Percentiles rank a stretch among this genome's conserved stretches.
Conservation (phyloP, 306 rosid genomes). For the Casuarina equisetifolia region DNA sequence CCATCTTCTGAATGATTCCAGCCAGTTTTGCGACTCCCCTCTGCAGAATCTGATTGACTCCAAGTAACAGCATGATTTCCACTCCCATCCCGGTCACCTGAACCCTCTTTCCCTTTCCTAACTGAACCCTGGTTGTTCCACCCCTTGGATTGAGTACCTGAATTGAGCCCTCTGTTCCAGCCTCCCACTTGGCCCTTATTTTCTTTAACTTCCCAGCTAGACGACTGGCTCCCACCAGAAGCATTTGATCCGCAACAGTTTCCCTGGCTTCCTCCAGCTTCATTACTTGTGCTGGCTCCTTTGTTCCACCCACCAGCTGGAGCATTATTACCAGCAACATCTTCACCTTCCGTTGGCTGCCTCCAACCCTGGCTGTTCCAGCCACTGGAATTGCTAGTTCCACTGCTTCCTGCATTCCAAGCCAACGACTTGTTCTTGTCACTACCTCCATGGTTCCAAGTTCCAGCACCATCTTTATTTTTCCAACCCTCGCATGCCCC, state of each 20-base stretch:
- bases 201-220: conserved; percentile 33
- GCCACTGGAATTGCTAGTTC: conserved; percentile 27
- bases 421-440: conserved; percentile 35
- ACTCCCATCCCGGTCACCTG: conserved; percentile 14
- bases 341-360: conserved; percentile 26
- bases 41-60: conserved; percentile 38
- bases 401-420: conserved; percentile 39
- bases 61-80: conserved; percentile 16
- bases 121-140: conserved; percentile 24
- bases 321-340: background rate
- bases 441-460: conserved; percentile 41
- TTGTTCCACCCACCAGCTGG: conserved; percentile 29
- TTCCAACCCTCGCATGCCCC: conserved; percentile 49
- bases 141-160: conserved; percentile 13
- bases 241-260: conserved; percentile 31
- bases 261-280: conserved; percentile 11
- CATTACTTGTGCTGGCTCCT: conserved; percentile 12
- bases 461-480: conserved; percentile 37
- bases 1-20: conserved; percentile 40
- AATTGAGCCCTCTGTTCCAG: conserved; percentile 31
- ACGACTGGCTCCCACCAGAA: conserved; percentile 26
- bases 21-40: conserved; percentile 37
- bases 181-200: conserved; percentile 22
- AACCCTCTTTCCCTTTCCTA: conserved; percentile 23
- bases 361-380: conserved; percentile 36